Evolutionary conservation across 1,284 basidiomycete genomes (phyloP).

Genomic region (Cystobasidium pallidum): DNA sequence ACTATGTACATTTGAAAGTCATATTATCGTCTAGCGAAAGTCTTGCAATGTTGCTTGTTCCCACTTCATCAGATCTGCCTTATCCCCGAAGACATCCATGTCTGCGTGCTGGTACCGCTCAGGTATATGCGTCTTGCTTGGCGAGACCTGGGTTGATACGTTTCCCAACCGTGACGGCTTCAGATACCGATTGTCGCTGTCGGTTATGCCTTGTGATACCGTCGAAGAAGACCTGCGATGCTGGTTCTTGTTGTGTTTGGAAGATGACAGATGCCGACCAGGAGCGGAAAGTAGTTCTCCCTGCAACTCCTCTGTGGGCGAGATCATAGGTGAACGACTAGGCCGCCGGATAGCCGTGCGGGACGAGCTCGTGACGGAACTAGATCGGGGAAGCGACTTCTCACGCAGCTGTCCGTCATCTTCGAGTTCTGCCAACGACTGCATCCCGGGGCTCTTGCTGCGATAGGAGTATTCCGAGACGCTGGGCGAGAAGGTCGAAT

Average conservation of each 20-base stretch:
- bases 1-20: not conserved
- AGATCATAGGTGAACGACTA: constrained; percentile 18
- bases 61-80: constrained; percentile 15
- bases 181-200: constrained; percentile 8
- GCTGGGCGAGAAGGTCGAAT: constrained; percentile 14
- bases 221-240: not conserved
- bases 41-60: constrained; percentile 27
- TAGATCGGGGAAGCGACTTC: not conserved
- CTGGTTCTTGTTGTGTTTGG: not conserved
- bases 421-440: not conserved
- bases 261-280: not conserved
- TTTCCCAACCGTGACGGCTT: constrained; percentile 16
- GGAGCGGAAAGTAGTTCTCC: not conserved
- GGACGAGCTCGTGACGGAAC: constrained; percentile 31
- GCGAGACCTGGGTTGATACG: constrained; percentile 40
- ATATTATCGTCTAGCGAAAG: constrained; percentile 6
- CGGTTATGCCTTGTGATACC: not conserved
- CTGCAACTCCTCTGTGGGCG: constrained; percentile 10
- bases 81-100: constrained; percentile 12
- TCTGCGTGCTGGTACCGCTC: constrained; percentile 5
- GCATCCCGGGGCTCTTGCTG: constrained; percentile 5
- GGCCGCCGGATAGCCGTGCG: constrained; percentile 24
- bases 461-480: constrained; percentile 11
- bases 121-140: constrained; percentile 33
- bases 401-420: not conserved